Conservation (phyloP, 345 rosid species). For the Alliaria petiolata region DNA sequence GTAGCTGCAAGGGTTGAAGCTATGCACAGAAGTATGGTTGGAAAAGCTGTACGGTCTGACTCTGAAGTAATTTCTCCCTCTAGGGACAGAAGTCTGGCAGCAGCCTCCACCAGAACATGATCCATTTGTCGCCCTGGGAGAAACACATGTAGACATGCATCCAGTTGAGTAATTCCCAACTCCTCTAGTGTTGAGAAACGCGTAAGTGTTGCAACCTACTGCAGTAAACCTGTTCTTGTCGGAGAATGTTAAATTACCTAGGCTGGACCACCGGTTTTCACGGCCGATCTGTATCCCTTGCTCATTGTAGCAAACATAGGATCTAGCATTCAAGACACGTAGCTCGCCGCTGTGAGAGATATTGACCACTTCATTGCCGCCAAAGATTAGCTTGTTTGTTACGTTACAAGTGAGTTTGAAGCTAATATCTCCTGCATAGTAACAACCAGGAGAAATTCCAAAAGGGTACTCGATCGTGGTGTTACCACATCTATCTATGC, state of each 20-base stretch:
- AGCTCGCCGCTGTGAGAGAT: conserved; percentile 8
- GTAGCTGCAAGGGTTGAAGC: conserved; percentile 14
- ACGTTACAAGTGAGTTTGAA: conserved; percentile 25
- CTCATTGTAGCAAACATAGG: neutral
- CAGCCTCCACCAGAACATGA: conserved; percentile 19
- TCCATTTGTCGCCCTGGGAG: neutral
- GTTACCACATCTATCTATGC: conserved; percentile 28
- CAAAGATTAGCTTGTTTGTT: neutral
- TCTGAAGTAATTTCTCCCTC: neutral
- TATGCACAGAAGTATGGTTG: neutral
- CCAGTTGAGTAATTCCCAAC: neutral
- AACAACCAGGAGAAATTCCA: conserved; percentile 29
- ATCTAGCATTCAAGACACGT: neutral
- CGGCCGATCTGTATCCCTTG: neutral
- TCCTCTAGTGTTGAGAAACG: neutral
- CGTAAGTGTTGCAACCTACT: conserved; percentile 38
- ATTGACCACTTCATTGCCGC: neutral
- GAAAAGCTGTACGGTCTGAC: neutral
- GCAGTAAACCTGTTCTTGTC: neutral
- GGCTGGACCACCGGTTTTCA: neutral
- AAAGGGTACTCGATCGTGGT: conserved; percentile 38
- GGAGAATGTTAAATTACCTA: neutral
- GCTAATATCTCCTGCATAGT: neutral
- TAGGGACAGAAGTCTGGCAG: conserved; percentile 5
- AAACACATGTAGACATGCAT: neutral